Conservation (phyloP, 129 eudicot genomes). For the Centrapalus pauciflorus region DNA sequence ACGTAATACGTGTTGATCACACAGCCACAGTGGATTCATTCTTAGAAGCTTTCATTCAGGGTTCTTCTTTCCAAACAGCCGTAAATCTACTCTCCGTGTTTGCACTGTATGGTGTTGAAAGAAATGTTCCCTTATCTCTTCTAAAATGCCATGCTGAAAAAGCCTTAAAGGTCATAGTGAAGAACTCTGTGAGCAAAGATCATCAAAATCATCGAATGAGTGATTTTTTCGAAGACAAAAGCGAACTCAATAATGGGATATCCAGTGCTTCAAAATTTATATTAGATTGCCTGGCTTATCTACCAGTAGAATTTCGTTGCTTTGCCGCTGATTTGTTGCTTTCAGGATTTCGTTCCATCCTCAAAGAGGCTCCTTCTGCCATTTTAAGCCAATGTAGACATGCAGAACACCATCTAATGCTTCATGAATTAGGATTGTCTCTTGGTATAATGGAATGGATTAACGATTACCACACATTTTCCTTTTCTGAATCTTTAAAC, state of each 20-base stretch:
- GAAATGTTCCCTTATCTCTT: slow-evolving; percentile 56
- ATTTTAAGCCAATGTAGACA: slow-evolving; percentile 59
- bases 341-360: slow-evolving; percentile 52
- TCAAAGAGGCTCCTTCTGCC: slow-evolving; percentile 58
- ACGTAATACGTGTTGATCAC: slow-evolving; percentile 69
- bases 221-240: slow-evolving; percentile 16
- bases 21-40: slow-evolving; percentile 63
- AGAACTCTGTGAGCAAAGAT: slow-evolving; percentile 20
- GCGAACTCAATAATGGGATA: slow-evolving; percentile 8
- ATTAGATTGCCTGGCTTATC: slow-evolving; percentile 59
- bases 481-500: slow-evolving; percentile 22
- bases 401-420: slow-evolving; percentile 57
- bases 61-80: slow-evolving; percentile 72
- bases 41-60: slow-evolving; percentile 54
- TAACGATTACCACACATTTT: slow-evolving; percentile 45
- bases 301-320: slow-evolving; percentile 68
- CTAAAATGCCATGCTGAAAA: slow-evolving; percentile 58
- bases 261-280: slow-evolving; percentile 43
- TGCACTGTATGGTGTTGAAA: slow-evolving; percentile 71
- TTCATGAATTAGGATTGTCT: slow-evolving; percentile 77
- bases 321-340: slow-evolving; percentile 73
- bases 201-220: not conserved
- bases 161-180: slow-evolving; percentile 58
- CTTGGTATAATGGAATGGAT: slow-evolving; percentile 92
- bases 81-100: slow-evolving; percentile 58